Evolutionary conservation across 2,329 filamentous ascomycete species (phyloP), one percentile per base, ranked within the genome.

Genomic region (Ilyonectria robusta): DNA sequence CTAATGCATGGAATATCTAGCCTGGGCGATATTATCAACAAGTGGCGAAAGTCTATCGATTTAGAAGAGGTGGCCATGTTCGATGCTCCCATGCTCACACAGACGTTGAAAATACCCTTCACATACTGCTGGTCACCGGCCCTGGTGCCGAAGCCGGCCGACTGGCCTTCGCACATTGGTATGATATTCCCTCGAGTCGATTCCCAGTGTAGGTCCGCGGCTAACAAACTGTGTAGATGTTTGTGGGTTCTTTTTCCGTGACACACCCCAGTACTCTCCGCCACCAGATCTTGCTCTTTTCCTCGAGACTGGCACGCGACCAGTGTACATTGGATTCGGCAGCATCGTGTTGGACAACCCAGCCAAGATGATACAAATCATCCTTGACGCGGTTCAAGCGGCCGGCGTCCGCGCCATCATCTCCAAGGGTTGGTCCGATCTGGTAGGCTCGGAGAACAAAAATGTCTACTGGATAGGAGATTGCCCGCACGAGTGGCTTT

Each of bases 61-160:
- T 83, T 97, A 1, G 92, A 95, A 53, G 87, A 91, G 0, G 85
- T 97, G 50, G 93, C 92, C 68, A 83, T 93, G 17, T 90, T 95
- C 56, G 94, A 92, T 87, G 94, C 92, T 2, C 93, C 94, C 4
- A 92, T 92, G 5, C 88, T 97, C 79, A 83, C 95, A 13, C 90
- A 88, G 50, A 89, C 93, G 29, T 82, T 97, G 35, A 88, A 87
- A 51, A 87, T 97, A 17, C 94, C 94, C 0, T 93, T 93, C 70
- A 97, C 94, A 0, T 98, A 97, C 77, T 95, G 94, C 80, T 97
- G 94, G 94, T 94, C 92, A 0, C 91, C 92, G 0, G 87, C 91
- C 1, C 81, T 95, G 47, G 92, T 94, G 15, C 88, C 91, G 0
- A 94, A 93, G 73, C 92, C 93, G 0, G 85, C 86, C 26, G 93